Evolutionary conservation across 192 early-diverging fungal species (phyloP).

Genomic region (Podila minutissima): DNA sequence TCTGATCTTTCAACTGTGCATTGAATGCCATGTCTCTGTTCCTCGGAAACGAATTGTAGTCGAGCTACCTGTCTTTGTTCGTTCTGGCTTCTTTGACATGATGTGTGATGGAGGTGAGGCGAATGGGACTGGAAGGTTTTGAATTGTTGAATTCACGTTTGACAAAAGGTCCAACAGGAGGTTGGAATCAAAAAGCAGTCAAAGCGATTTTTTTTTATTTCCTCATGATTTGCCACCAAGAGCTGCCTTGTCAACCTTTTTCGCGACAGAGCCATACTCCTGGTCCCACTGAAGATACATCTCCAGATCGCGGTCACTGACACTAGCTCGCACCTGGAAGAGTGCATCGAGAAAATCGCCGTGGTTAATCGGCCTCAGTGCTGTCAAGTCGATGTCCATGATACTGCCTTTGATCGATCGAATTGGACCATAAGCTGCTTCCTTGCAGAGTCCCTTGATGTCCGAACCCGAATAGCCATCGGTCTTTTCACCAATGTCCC

Average conservation of each 20-base stretch:
- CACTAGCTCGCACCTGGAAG: conserved; percentile 86
- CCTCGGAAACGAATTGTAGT: no score
- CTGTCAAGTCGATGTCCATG: conserved; percentile 30
- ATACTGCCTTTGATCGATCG: conserved; percentile 52
- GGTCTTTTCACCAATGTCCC: conserved; percentile 69
- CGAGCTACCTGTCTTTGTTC: conserved; percentile 24
- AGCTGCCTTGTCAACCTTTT: not conserved
- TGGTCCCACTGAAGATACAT: conserved; percentile 78
- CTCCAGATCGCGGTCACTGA: conserved; percentile 82
- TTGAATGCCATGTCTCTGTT: no score
- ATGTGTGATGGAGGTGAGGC: not conserved
- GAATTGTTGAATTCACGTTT: no score
- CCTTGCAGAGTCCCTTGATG: conserved; percentile 85
- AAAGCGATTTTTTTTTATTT: not conserved
- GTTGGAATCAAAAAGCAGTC: not conserved
- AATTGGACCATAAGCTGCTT: conserved; percentile 72
- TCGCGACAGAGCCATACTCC: conserved; percentile 70
- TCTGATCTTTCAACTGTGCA: no score
- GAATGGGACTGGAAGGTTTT: not conserved
- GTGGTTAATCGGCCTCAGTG: conserved; percentile 72
- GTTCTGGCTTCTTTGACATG: conserved; percentile 48
- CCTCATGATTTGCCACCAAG: conserved; percentile 4
- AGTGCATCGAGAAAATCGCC: conserved; percentile 84
- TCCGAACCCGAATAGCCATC: conserved; percentile 90
- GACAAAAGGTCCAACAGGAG: not conserved